Percentiles rank a stretch among this genome's conserved stretches.
Conservation (phyloP, 306 rosid species). For the Ochetophila trinervis region DNA sequence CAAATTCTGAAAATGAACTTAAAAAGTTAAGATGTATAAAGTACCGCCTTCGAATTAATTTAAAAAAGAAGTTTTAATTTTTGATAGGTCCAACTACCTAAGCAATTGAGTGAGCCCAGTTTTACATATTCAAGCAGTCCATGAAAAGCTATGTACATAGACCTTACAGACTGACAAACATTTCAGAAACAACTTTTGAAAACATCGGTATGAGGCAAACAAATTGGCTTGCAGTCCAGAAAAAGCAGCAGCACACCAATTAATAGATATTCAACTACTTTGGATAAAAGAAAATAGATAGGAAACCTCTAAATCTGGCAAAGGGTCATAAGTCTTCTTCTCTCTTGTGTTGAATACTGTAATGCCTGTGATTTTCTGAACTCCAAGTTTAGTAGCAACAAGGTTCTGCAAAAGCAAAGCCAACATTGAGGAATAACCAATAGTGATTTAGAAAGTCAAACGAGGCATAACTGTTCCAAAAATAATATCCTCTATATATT, state of each 20-base stretch:
- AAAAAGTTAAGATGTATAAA: neutral
- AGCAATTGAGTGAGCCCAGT: slow-evolving; percentile 3
- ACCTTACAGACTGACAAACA: neutral
- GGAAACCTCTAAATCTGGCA: slow-evolving; percentile 85
- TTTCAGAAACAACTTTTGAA: neutral
- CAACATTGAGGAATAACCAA: slow-evolving; percentile 4
- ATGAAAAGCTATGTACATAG: neutral
- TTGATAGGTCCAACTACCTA: neutral
- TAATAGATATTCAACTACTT: neutral
- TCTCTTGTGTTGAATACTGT: slow-evolving; percentile 64
- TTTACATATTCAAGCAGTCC: neutral
- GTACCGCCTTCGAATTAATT: neutral
- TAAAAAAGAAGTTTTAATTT: neutral
- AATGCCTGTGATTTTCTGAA: slow-evolving; percentile 86
- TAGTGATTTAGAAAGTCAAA: neutral
- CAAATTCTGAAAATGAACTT: neutral
- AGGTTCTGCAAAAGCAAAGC: slow-evolving; percentile 61
- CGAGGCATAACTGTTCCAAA: neutral
- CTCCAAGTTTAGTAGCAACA: slow-evolving; percentile 87
- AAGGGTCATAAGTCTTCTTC: slow-evolving; percentile 73
- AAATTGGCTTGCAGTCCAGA: neutral
- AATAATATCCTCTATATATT: neutral
- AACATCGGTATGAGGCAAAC: neutral
- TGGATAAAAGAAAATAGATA: neutral
- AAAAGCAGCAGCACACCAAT: neutral